These are phyloP conservation scores for Chimonanthus praecox DNA, from an alignment of 164 flowering plant genomes.

Conservation along the genomic window DNA sequence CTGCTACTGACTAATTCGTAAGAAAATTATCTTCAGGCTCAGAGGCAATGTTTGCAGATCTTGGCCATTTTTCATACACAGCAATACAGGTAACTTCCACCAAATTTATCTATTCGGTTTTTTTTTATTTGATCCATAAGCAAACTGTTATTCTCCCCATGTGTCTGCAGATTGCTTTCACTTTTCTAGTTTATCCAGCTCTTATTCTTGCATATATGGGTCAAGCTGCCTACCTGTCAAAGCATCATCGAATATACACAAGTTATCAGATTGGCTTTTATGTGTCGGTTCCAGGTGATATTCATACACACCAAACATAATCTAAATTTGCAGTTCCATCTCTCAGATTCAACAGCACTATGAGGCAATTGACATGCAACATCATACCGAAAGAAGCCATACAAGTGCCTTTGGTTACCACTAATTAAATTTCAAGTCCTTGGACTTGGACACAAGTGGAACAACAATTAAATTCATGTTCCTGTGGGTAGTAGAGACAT, in stretches of 20 bases:
- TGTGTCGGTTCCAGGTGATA: constrained; percentile 76
- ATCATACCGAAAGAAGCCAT: too few species aligned
- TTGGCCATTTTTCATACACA: constrained; percentile 55
- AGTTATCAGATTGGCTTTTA: constrained; percentile 60
- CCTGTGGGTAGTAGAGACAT: too few species aligned
- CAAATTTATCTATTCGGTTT: not conserved
- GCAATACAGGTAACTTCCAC: constrained; percentile 43
- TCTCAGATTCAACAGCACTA: too few species aligned
- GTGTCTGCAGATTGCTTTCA: constrained; percentile 69
- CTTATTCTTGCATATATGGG: constrained; percentile 91
- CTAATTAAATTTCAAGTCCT: too few species aligned
- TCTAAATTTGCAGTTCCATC: too few species aligned
- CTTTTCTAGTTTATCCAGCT: constrained; percentile 83
- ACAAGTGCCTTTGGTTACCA: too few species aligned
- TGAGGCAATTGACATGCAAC: too few species aligned
- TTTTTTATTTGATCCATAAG: not conserved
- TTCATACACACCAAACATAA: too few species aligned
- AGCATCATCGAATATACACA: constrained; percentile 42
- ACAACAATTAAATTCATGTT: too few species aligned
- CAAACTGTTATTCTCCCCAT: constrained; percentile 1
- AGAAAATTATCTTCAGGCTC: constrained; percentile 32
- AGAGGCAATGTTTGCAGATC: constrained; percentile 68
- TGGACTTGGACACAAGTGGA: too few species aligned
- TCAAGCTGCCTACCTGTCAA: constrained; percentile 85
- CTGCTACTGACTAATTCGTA: not conserved